Evolutionary conservation across 2,329 filamentous ascomycete genomes (phyloP), one percentile per base, ranked within the genome.

Genomic region (Coniochaeta sp.): DNA sequence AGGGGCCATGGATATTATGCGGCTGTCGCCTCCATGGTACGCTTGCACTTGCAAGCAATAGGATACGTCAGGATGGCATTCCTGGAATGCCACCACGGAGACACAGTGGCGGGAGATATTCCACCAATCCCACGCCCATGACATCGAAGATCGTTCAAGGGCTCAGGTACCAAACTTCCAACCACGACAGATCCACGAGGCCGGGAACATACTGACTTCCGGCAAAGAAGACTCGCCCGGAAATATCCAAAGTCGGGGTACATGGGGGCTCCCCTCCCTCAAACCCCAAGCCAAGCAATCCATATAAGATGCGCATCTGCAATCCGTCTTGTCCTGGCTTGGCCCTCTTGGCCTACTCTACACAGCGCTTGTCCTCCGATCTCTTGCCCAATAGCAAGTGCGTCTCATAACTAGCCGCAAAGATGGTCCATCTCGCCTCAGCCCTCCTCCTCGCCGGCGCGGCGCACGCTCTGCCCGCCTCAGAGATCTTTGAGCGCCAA

Each of bases 401-500:
- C 26, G n/a, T 14, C 5, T 42, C 20, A 24, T 42, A 33, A n/a
- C 38, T 42, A 22, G 32, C 35, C 33, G 49, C 33, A 48, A 48
- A 48, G 45, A 63, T 63, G 62, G 61, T 65, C 46, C 61, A 64
- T 54, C 50, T 63, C n/a, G 50, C 57, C 20, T 60, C 60, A 20
- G 58, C 60, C 45, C 60, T 66, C 50, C 53, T 64, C 47, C 52
- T 61, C 55, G 66, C 69, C 59, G 65, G 68, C 52, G 60, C 68
- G 50, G 67, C 63, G 30, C 58, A 66, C 24, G 65, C 65, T 33
- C 57, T 65, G 30, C 66, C 68, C 9, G 63, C 63, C 50, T 57
- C 55, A 49, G 65, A 68, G 47, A 63, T 73, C 55, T 68, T 70
- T 55, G 57, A 60, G 56, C 65, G 69, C 47, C 68, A 70, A 54